Base-by-base conservation (phyloP, 306 rosid species). In the Prunus mira region DNA sequence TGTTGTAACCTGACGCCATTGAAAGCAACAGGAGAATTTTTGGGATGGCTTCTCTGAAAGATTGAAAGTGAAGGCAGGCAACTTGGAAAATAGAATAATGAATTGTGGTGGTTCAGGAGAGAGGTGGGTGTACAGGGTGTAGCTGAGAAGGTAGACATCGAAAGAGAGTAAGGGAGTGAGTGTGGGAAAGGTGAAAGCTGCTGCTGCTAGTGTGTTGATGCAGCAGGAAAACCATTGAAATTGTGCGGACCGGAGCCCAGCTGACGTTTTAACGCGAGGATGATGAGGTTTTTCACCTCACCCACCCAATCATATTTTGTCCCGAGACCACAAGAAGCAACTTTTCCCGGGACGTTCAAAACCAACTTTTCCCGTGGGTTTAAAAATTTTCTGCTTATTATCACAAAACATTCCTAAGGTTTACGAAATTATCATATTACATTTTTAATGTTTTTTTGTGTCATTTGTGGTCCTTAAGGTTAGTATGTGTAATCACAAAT, bases 141-240 rank as follows among this genome's bases (percentile, higher is more conserved):
- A 24, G 25, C 25, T 24, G 77, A 46, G 82, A 65, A 45, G 43
- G 82, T 72, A 28, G 97, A 96, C 98, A 94, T 94, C 51, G 90
- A 45, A 22, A 64, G 43, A 28, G 52, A 52, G 20, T 4, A 38
- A n/a, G 64, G 58, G 12, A 76, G 50, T 54, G 69, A 46, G 28
- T 3, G 65, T 27, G 73, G 17, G 24, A 15, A 5, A 49, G 25
- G 55, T 15, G 55, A 52, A 6, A 14, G 57, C 6, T 20, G 43
- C 43, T 38, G 43, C 9, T 38, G 10, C 62, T 56, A 12, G 14
- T 19, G 4, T 56, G 5, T 13, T 12, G 54, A 14, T 9, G 81
- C 47, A 30, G 45, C 46, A 65, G 30, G 45, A 30, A 46, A 73
- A 38, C 60, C 78, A 76, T 80, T 52, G 27, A 66, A 66, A 45